Evolutionary conservation across 75 land plant species (phyloP).

Genomic region (Pseudotsuga menziesii): DNA sequence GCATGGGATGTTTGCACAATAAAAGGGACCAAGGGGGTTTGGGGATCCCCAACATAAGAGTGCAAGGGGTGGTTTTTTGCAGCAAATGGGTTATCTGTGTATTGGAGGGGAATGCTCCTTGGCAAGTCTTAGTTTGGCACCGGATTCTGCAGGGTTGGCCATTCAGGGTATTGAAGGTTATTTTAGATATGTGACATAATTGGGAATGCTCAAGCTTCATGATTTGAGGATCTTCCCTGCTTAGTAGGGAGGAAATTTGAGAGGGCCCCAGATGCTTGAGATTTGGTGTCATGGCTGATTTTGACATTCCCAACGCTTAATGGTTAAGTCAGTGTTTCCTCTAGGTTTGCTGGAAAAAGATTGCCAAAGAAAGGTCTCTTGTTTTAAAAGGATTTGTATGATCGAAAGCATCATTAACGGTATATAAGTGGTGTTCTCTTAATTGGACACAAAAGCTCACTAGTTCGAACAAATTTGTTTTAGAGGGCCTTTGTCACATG

Average conservation of each 20-base stretch:
- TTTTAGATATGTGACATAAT: background rate
- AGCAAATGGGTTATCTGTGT: background rate
- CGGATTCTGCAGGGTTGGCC: background rate
- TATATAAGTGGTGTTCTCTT: background rate
- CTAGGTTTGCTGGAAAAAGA: background rate
- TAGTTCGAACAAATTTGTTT: background rate
- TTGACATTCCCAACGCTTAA: background rate
- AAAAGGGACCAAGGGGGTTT: background rate
- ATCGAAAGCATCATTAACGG: background rate
- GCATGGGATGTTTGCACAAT: background rate
- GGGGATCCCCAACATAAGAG: background rate
- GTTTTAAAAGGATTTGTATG: background rate
- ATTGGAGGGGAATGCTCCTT: background rate
- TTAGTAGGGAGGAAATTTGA: background rate
- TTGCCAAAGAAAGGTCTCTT: background rate
- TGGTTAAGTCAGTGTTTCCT: background rate
- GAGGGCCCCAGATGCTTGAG: background rate
- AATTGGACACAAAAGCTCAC: background rate
- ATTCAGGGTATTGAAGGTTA: background rate
- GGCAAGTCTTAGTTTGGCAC: background rate
- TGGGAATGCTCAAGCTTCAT: background rate
- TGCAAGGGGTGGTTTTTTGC: background rate
- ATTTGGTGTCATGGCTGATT: background rate
- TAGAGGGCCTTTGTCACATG: background rate
- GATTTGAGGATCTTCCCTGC: background rate